Conservation (phyloP, 2,329 filamentous ascomycete species). For the Lasiodiplodia theobromae region DNA sequence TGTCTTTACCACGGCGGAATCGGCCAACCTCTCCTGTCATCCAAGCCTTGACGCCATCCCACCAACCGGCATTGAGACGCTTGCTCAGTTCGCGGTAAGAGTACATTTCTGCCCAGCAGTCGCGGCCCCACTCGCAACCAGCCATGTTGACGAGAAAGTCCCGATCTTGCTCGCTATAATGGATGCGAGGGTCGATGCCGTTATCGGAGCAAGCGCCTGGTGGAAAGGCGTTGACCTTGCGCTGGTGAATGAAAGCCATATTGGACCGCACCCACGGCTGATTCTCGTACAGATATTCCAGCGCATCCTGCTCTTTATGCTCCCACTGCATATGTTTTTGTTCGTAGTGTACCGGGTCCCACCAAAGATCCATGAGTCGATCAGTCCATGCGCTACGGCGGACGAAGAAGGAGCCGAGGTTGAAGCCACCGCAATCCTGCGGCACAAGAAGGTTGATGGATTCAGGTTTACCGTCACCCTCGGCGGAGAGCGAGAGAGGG, state of each 20-base stretch:
- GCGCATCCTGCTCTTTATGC: slow-evolving; percentile 95
- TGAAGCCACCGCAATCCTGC: slow-evolving; percentile 96
- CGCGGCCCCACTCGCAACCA: slow-evolving; percentile 93
- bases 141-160: slow-evolving; percentile 99
- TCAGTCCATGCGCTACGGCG: slow-evolving; percentile 88
- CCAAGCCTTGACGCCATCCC: slow-evolving; percentile 16
- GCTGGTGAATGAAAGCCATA: slow-evolving; percentile 87
- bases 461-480: slow-evolving; percentile 77
- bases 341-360: slow-evolving; percentile 97
- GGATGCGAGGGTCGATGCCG: slow-evolving; percentile 75
- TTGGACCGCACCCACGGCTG: slow-evolving; percentile 94
- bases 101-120: slow-evolving; percentile 99
- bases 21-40: slow-evolving; percentile 15
- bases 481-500: slow-evolving; percentile 70
- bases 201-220: slow-evolving; percentile 81
- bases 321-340: slow-evolving; percentile 99
- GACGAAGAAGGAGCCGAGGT: slow-evolving; percentile 94
- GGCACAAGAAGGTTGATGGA: slow-evolving; percentile 89
- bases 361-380: slow-evolving; percentile 92
- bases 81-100: slow-evolving; percentile 92
- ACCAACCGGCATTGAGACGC: slow-evolving; percentile 75
- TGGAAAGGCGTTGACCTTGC: slow-evolving; percentile 94
- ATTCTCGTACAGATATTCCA: slow-evolving; percentile 88
- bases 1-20: not conserved
- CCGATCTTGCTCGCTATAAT: slow-evolving; percentile 83